Conservation (phyloP, 352 stramenopile species). For the Globisporangium alternatum region DNA sequence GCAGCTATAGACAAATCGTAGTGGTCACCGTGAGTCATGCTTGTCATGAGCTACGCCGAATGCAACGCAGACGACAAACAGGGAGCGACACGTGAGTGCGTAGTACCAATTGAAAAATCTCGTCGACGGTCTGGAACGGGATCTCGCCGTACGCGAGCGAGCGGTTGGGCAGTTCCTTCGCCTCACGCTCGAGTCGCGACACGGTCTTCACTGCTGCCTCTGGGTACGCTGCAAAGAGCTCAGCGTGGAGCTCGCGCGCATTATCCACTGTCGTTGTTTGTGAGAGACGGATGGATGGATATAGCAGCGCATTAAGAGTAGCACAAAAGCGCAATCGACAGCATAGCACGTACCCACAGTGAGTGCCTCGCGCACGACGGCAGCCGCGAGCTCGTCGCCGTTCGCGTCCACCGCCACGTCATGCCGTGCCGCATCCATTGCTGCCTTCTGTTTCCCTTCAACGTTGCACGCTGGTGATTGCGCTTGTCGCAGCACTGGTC, state of each 20-base stretch:
- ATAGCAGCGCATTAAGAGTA: not conserved
- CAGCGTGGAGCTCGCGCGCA: slow-evolving; percentile 31
- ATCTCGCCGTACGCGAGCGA: slow-evolving; percentile 71
- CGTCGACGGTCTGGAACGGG: slow-evolving; percentile 48
- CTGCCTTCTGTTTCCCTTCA: not conserved
- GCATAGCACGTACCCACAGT: slow-evolving; percentile 18
- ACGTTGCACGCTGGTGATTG: not conserved
- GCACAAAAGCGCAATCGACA: not conserved
- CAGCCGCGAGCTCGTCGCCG: slow-evolving; percentile 16
- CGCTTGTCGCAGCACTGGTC: not conserved
- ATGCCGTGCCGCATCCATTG: not conserved
- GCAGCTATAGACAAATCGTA: slow-evolving; percentile 33
- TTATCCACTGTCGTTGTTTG: slow-evolving; percentile 36
- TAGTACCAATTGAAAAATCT: slow-evolving; percentile 55
- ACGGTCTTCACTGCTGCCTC: slow-evolving; percentile 52
- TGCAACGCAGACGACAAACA: not conserved
- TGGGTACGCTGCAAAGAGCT: slow-evolving; percentile 48
- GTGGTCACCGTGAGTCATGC: too few relatives aligned
- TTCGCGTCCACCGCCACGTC: slow-evolving; percentile 8
- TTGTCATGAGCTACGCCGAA: too few relatives aligned
- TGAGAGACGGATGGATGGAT: not conserved
- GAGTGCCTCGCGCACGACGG: slow-evolving; percentile 26
- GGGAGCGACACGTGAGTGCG: too few relatives aligned
- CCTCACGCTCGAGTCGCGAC: slow-evolving; percentile 60
- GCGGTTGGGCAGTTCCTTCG: slow-evolving; percentile 57